Evolutionary conservation across 2,329 filamentous ascomycete genomes (phyloP), one percentile per base, ranked within the genome.

Genomic region (Neopestalotiopsis clavispora): DNA sequence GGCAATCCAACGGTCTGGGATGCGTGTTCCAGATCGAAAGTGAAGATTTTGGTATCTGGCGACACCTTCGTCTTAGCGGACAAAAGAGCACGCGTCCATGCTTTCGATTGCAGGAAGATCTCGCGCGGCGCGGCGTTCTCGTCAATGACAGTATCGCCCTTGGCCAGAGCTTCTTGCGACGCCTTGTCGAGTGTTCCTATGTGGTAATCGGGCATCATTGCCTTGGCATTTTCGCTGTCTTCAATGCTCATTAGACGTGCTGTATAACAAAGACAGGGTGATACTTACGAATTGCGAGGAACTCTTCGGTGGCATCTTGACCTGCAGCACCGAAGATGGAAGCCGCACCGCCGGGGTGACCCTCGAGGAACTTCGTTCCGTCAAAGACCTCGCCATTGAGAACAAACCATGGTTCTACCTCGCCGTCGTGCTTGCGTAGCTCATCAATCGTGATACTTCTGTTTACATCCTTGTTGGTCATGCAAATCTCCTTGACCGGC

Each of bases 171-270:
- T 52, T 84, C 82, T 5, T 84, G 83, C 1, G 90, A 88, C 23
- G 83, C 83, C 72, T 89, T 82, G 73, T 93, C 89, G 13, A 97
- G 86, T 0, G 89, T 90, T 65, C 95, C 95, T 72, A 98, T 90
- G 79, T 98, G 94, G 76, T 97, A 97, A 59, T 86, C 81, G 12
- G 88, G 87, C 91, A 98, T 94, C 94, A 97, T 97, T 20, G 86
- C 87, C 81, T 97, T 97, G 42, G 95, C 95, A 17, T 93, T 97
- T 82, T 97, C 94, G 78, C 92, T 95, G 78, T 97, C 94, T 95
- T 76, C 68, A n/a, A 10, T 49, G 67, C 49, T 65, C 70, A 69
- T 80, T 73, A 81, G 76, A 56, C 65, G 65, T 60, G 68, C 32
- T 32, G 17, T 13, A 30, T 17, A 42, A 34, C 45, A 45, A 45